A percentile compares a stretch with the other conserved stretches of the same genome.
These are phyloP conservation scores for Populus euphratica DNA, from an alignment of 345 rosid genomes.

Conservation along the genomic window DNA sequence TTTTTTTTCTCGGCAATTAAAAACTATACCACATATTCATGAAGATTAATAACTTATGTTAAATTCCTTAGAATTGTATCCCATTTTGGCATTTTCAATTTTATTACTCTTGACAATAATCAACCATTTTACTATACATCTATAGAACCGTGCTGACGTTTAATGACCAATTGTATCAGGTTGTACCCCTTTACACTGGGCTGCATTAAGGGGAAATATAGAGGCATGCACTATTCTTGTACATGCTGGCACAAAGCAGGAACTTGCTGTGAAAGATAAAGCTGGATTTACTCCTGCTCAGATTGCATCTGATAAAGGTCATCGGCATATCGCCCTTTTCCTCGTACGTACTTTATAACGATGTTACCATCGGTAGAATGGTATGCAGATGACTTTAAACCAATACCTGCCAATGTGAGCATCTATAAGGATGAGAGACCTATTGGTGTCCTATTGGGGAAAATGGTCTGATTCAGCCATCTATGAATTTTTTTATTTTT, in stretches of 20 bases:
- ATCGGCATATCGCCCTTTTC: slow-evolving; percentile 72
- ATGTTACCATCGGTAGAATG: slow-evolving; percentile 19
- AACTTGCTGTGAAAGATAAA: slow-evolving; percentile 66
- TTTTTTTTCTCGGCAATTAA: no score
- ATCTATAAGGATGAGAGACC: slow-evolving; percentile 7
- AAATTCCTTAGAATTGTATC: background rate
- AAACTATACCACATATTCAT: background rate
- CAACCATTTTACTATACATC: background rate
- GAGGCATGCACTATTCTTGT: slow-evolving; percentile 83
- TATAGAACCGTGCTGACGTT: background rate
- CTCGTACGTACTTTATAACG: slow-evolving; percentile 70
- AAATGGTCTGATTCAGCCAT: no score
- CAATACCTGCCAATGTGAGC: background rate
- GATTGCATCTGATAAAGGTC: slow-evolving; percentile 94
- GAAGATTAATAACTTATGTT: background rate
- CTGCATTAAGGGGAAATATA: slow-evolving; percentile 66
- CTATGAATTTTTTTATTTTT: background rate
- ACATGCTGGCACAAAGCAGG: slow-evolving; percentile 85
- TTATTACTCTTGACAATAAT: background rate
- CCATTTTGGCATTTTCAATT: background rate
- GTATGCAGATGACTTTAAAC: background rate
- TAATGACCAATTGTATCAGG: slow-evolving; percentile 42
- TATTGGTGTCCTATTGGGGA: background rate
- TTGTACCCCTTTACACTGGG: slow-evolving; percentile 98
- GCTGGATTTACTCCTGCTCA: slow-evolving; percentile 79